Percentiles rank a stretch among this genome's conserved stretches.
phyloP scores from a whole-genome alignment of 768 basidiomycete species.

The Tulasnella sp. region DNA sequence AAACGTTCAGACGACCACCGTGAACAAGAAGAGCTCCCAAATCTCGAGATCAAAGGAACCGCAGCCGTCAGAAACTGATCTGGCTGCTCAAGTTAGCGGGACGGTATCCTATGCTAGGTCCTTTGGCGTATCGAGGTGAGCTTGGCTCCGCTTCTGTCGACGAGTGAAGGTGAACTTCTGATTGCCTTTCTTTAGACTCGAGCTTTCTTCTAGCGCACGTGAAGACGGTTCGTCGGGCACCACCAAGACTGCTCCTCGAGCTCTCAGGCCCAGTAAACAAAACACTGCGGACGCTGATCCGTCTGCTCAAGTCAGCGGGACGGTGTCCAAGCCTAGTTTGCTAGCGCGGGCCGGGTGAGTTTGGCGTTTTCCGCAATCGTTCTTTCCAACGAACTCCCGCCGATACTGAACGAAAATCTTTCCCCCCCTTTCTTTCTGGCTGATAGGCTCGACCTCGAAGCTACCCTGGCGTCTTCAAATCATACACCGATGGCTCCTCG shows the following conservation, averaged over 20 bases:
- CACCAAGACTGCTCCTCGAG: not conserved
- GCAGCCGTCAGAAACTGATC: not conserved
- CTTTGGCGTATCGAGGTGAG: no score
- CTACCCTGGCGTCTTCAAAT: no score
- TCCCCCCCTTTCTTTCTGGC: not conserved
- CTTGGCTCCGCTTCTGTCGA: no score
- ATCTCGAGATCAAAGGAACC: no score
- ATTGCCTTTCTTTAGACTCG: no score
- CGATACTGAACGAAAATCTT: not conserved
- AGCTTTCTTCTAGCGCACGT: no score
- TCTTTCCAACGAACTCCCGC: not conserved
- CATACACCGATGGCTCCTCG: no score
- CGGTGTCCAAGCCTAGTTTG: not conserved
- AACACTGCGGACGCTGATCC: not conserved
- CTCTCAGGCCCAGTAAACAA: not conserved
- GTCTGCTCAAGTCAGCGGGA: not conserved
- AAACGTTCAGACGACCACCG: no score
- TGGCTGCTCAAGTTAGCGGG: not conserved
- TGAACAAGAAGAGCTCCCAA: no score
- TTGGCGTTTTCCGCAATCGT: not conserved
- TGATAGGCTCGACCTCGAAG: no score
- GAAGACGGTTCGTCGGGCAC: no score
- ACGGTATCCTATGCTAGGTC: not conserved
- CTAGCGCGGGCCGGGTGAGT: not conserved
- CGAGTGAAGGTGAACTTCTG: no score